A percentile compares a stretch with the other conserved stretches of the same genome.
Conservation (phyloP, 257 asterid genomes). For the Solanum sparsipilum region DNA sequence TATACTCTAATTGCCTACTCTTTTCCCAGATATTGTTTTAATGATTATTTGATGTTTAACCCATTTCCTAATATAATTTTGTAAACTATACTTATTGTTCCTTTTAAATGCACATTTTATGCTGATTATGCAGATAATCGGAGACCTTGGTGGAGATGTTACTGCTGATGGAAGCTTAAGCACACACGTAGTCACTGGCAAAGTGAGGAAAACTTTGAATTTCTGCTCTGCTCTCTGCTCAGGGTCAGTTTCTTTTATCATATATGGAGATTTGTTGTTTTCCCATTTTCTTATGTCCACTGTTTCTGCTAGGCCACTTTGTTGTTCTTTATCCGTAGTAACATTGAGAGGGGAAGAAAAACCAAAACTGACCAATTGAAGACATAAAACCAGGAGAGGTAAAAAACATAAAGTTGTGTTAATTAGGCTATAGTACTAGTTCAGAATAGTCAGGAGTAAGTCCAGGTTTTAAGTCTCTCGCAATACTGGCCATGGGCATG, state of each 20-base stretch:
- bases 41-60: background rate
- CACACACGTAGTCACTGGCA: conserved; percentile 81
- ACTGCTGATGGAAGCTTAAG: conserved; percentile 60
- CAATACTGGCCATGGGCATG: background rate
- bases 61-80: background rate
- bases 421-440: background rate
- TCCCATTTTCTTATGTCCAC: background rate
- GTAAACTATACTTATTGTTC: background rate
- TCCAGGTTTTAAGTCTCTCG: background rate
- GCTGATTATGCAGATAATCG: conserved; percentile 48
- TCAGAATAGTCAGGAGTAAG: background rate
- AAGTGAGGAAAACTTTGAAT: conserved; percentile 69
- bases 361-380: background rate
- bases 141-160: conserved; percentile 77
- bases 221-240: conserved; percentile 92
- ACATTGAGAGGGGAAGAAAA: background rate
- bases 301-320: background rate
- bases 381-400: background rate
- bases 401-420: background rate
- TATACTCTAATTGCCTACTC: conserved; percentile 2
- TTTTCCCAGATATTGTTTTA: background rate
- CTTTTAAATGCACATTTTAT: background rate
- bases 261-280: background rate
- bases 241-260: conserved; percentile 47
- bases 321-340: background rate